These are phyloP conservation scores for Manihot esculenta DNA, from an alignment of 441 rosid species.

Conservation along the genomic window DNA sequence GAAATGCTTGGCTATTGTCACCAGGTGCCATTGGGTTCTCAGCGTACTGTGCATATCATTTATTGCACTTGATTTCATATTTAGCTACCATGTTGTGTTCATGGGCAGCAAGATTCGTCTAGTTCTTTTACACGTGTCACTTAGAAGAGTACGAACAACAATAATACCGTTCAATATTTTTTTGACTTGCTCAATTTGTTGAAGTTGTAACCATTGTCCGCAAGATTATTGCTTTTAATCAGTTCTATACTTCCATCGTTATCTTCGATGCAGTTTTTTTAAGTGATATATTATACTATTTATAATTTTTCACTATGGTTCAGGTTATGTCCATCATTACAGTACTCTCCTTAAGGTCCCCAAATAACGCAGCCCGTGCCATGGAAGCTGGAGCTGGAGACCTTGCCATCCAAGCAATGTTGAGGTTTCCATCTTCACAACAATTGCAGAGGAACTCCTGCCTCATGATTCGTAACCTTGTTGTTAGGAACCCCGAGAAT, in stretches of 20 bases:
- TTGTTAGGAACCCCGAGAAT: slow-evolving; percentile 77
- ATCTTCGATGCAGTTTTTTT: too few relatives aligned
- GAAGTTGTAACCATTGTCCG: not conserved
- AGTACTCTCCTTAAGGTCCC: slow-evolving; percentile 81
- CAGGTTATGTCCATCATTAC: slow-evolving; percentile 79
- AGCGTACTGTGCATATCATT: not conserved
- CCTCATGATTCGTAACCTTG: slow-evolving; percentile 90
- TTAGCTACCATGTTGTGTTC: not conserved
- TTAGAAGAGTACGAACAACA: not conserved
- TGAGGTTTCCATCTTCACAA: slow-evolving; percentile 64
- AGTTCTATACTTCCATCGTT: not conserved
- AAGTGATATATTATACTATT: too few relatives aligned
- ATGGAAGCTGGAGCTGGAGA: slow-evolving; percentile 97
- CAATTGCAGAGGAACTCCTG: slow-evolving; percentile 78
- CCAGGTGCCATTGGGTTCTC: not conserved
- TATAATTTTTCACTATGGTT: slow-evolving; percentile 7
- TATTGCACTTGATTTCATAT: not conserved
- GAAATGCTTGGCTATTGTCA: not conserved
- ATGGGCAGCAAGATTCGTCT: not conserved
- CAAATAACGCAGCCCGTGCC: slow-evolving; percentile 80
- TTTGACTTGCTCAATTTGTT: too few relatives aligned
- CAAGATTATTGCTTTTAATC: not conserved
- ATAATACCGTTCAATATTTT: too few relatives aligned
- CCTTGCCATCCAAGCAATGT: slow-evolving; percentile 82
- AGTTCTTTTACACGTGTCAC: not conserved